These are phyloP conservation scores for Pseudofabraea citricarpa DNA, from an alignment of 2,329 filamentous ascomycete species.

Conservation along the genomic window DNA sequence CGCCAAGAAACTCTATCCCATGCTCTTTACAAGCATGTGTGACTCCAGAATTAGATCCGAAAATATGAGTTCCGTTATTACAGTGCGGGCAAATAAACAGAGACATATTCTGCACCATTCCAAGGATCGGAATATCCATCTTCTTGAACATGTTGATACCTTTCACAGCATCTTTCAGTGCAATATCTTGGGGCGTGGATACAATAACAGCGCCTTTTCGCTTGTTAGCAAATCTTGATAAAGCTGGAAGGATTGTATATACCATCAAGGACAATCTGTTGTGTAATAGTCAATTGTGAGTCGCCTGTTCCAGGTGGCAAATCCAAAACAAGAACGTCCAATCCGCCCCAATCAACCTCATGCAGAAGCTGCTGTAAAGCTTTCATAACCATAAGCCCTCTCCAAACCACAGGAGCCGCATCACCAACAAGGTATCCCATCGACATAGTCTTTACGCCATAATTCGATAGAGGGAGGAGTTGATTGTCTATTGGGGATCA, in stretches of 20 bases:
- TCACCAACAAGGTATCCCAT: slow-evolving; percentile 91
- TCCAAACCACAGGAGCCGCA: slow-evolving; percentile 84
- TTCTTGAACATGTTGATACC: slow-evolving; percentile 92
- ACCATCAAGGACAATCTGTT: slow-evolving; percentile 87
- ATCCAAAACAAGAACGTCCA: slow-evolving; percentile 87
- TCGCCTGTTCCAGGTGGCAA: slow-evolving; percentile 93
- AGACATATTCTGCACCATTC: slow-evolving; percentile 90
- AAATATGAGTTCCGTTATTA: slow-evolving; percentile 67
- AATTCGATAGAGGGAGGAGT: slow-evolving; percentile 83
- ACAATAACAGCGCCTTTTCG: slow-evolving; percentile 70
- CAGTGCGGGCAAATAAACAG: slow-evolving; percentile 79
- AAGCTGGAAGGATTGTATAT: slow-evolving; percentile 23
- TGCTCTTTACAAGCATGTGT: slow-evolving; percentile 65
- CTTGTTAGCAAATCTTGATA: background rate
- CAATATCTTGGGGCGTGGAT: slow-evolving; percentile 89
- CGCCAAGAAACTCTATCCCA: slow-evolving; percentile 74
- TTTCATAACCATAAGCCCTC: slow-evolving; percentile 96
- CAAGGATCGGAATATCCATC: slow-evolving; percentile 68
- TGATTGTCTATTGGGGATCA: slow-evolving; percentile 57
- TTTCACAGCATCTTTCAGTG: slow-evolving; percentile 85
- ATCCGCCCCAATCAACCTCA: slow-evolving; percentile 86
- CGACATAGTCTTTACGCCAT: slow-evolving; percentile 96
- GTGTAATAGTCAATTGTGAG: slow-evolving; percentile 92
- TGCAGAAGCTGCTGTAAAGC: slow-evolving; percentile 92
- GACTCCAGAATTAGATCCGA: slow-evolving; percentile 64